Evolutionary conservation across 1,284 basidiomycete genomes (phyloP).

Genomic region (Heterobasidion annosum): DNA sequence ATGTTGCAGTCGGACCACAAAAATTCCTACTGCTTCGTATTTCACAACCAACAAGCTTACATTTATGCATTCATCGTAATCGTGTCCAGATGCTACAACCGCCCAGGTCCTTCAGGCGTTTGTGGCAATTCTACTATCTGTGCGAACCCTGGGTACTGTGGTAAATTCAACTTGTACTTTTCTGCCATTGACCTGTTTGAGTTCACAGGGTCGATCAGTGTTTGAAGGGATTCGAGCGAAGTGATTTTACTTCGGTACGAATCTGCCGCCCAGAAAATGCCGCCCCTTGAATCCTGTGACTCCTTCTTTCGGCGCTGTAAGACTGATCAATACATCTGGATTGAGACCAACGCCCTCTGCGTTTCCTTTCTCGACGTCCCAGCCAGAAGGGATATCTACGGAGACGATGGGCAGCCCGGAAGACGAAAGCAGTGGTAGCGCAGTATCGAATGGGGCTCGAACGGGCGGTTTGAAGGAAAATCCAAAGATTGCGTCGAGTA

Average conservation of each 20-base stretch:
- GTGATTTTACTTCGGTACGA: conserved; percentile 69
- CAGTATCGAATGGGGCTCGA: conserved; percentile 79
- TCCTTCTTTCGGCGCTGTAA: conserved; percentile 94
- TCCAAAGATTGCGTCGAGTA: conserved; percentile 95
- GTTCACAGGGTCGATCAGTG: background rate
- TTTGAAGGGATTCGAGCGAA: background rate
- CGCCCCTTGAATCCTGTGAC: conserved; percentile 66
- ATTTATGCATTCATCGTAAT: background rate
- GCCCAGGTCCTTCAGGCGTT: background rate
- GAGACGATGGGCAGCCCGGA: conserved; percentile 75
- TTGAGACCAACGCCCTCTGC: conserved; percentile 44
- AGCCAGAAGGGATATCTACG: conserved; percentile 94
- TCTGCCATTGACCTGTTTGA: conserved; percentile 46
- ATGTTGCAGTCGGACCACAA: too few species aligned
- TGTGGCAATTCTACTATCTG: conserved; percentile 69
- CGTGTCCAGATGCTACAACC: background rate
- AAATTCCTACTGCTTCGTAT: too few species aligned
- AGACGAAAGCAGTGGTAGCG: conserved; percentile 59
- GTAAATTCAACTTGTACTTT: conserved; percentile 71
- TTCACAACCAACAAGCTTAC: background rate
- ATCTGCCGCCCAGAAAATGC: conserved; percentile 92
- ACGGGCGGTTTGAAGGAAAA: conserved; percentile 93
- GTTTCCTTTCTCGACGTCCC: conserved; percentile 84
- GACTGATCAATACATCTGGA: conserved; percentile 78
- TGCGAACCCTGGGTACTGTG: conserved; percentile 64